These are phyloP conservation scores for Fragaria nilgerrensis DNA, from an alignment of 306 rosid species.

Conservation along the genomic window DNA sequence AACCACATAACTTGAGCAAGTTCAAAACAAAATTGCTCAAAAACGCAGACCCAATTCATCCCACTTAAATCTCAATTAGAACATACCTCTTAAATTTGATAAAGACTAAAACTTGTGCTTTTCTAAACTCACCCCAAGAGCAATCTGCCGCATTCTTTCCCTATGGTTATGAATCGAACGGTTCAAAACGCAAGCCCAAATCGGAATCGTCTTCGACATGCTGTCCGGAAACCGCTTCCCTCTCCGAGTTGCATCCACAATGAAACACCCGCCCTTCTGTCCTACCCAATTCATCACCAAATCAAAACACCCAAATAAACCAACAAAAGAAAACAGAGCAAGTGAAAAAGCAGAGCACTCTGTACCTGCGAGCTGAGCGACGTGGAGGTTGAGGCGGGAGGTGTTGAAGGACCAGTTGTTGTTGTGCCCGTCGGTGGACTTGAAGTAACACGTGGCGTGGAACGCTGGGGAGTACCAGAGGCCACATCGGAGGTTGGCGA, in stretches of 20 bases:
- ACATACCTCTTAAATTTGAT: neutral
- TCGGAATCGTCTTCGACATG: slow-evolving; percentile 94
- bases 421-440: slow-evolving; percentile 95
- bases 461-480: slow-evolving; percentile 75
- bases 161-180: slow-evolving; percentile 50
- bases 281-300: slow-evolving; percentile 47
- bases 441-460: slow-evolving; percentile 82
- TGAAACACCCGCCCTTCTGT: slow-evolving; percentile 77
- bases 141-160: slow-evolving; percentile 27
- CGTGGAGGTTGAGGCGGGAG: slow-evolving; percentile 85
- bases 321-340: neutral
- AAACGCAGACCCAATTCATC: neutral
- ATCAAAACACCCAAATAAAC: neutral
- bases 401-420: slow-evolving; percentile 83
- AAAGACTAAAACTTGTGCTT: neutral
- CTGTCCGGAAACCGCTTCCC: slow-evolving; percentile 96
- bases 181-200: slow-evolving; percentile 87
- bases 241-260: slow-evolving; percentile 84
- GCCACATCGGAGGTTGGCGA: slow-evolving; percentile 89
- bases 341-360: neutral
- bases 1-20: neutral
- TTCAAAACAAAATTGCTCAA: neutral
- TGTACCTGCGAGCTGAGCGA: slow-evolving; percentile 75
- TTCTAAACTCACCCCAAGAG: slow-evolving; percentile 36
- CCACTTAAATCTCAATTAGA: neutral